phyloP scores from a whole-genome alignment of 1,284 basidiomycete genomes.

The Phylloboletellus chloephorus region DNA sequence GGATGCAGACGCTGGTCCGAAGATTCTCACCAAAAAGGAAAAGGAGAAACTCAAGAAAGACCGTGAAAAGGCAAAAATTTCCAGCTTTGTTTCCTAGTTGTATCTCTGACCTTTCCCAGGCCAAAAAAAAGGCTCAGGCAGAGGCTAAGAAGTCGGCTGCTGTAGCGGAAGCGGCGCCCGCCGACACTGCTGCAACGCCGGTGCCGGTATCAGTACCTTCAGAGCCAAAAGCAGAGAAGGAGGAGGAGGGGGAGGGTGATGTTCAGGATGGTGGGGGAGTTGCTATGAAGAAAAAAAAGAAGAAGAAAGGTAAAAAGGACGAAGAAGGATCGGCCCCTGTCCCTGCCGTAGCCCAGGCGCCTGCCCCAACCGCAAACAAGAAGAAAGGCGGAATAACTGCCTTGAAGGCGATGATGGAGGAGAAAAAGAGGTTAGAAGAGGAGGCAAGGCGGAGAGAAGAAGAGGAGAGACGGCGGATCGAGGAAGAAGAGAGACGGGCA shows the following conservation, averaged over 20 bases:
- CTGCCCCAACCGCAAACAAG: conserved; percentile 53
- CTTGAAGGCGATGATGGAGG: conserved; percentile 81
- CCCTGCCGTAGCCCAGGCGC: conserved; percentile 40
- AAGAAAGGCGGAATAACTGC: conserved; percentile 70
- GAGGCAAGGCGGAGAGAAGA: conserved; percentile 64
- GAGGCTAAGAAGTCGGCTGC: conserved; percentile 70
- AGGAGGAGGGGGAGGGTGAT: conserved; percentile 43
- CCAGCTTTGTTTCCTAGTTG: conserved; percentile 1
- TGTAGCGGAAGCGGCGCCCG: conserved; percentile 20
- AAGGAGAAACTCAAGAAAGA: conserved; percentile 95
- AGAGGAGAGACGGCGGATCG: conserved; percentile 71
- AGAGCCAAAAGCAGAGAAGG: conserved; percentile 24
- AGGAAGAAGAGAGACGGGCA: conserved; percentile 76
- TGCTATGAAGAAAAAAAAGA: conserved; percentile 79
- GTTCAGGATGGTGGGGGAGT: conserved; percentile 50
- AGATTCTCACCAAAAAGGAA: conserved; percentile 83
- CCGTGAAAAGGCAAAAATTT: conserved; percentile 69
- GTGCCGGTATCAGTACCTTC: conserved; percentile 20
- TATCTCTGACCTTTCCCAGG: conserved; percentile 42
- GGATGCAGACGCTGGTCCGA: conserved; percentile 40
- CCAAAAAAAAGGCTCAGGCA: conserved; percentile 92
- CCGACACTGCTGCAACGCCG: conserved; percentile 13
- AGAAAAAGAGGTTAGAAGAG: conserved; percentile 83
- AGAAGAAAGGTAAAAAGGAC: conserved; percentile 82
- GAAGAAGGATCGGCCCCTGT: conserved; percentile 50